Evolutionary conservation across 2,329 filamentous ascomycete species (phyloP).

Genomic region (Calonectria leucothoes): DNA sequence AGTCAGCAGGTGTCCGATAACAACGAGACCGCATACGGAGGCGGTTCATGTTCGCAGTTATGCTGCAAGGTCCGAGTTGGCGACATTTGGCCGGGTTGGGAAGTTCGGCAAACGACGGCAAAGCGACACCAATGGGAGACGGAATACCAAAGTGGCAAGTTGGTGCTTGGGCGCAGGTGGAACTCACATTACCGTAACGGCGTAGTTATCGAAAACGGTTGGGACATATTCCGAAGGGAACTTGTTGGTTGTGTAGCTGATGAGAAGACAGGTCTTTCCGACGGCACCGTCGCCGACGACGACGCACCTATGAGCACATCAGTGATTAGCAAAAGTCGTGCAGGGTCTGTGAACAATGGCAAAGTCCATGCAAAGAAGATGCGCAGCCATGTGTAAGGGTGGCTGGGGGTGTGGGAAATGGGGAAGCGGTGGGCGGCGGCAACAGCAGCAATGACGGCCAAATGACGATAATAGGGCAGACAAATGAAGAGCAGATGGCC

Average conservation of each 20-base stretch:
- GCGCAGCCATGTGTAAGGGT: conserved; percentile 24
- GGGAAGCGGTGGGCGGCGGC: conserved; percentile 12
- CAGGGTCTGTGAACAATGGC: neutral
- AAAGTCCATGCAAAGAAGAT: conserved; percentile 25
- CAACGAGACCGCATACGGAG: neutral
- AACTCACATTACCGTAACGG: conserved; percentile 98
- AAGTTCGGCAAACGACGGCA: conserved; percentile 12
- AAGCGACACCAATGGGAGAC: conserved; percentile 21
- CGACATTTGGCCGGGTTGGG: conserved; percentile 12
- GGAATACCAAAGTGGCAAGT: conserved; percentile 28
- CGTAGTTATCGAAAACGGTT: conserved; percentile 99
- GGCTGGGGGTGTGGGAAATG: neutral
- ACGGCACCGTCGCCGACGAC: conserved; percentile 99
- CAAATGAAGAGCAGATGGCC: conserved; percentile 16
- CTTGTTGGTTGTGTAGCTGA: conserved; percentile 99
- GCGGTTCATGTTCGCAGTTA: conserved; percentile 12
- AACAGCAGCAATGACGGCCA: neutral
- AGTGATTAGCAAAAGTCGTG: conserved; percentile 32
- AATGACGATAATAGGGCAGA: conserved; percentile 6
- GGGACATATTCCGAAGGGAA: conserved; percentile 99
- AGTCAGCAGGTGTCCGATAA: conserved; percentile 32
- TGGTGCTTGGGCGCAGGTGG: conserved; percentile 32
- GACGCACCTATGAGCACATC: conserved; percentile 77
- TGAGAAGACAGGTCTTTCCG: conserved; percentile 98
- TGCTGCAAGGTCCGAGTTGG: neutral